A percentile compares a stretch with the other conserved stretches of the same genome.
Conservation (phyloP, 352 stramenopile genomes). For the Globisporangium emineosum region DNA sequence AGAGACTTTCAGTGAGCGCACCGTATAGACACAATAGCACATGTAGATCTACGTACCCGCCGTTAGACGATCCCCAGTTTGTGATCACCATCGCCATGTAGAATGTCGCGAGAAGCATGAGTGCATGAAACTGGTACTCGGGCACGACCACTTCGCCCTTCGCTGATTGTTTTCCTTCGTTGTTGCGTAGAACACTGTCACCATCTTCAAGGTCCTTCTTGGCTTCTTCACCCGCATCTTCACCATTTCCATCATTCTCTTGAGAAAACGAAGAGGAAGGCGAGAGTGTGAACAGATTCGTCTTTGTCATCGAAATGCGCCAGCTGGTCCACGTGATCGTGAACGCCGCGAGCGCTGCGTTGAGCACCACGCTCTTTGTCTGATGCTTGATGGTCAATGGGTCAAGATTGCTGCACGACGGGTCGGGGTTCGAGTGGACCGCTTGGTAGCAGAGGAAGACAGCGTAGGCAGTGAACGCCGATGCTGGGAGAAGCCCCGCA, state of each 20-base stretch:
- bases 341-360: conserved; percentile 35
- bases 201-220: conserved; percentile 6
- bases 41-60: no score
- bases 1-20: no score
- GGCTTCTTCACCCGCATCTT: conserved; percentile 6
- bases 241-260: neutral
- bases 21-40: no score
- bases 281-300: conserved; percentile 44
- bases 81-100: conserved; percentile 86
- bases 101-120: conserved; percentile 73
- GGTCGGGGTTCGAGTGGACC: conserved; percentile 62
- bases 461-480: conserved; percentile 53
- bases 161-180: neutral
- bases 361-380: conserved; percentile 41
- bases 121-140: conserved; percentile 71
- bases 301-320: conserved; percentile 62
- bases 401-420: conserved; percentile 33
- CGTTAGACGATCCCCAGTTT: conserved; percentile 62
- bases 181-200: neutral
- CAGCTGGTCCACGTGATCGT: conserved; percentile 66
- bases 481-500: conserved; percentile 54
- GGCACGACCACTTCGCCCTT: conserved; percentile 27
- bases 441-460: conserved; percentile 74
- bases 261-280: conserved; percentile 20
- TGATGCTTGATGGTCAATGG: conserved; percentile 27